phyloP scores from a whole-genome alignment of 352 stramenopile genomes.

The Pseudoperonospora humuli region DNA sequence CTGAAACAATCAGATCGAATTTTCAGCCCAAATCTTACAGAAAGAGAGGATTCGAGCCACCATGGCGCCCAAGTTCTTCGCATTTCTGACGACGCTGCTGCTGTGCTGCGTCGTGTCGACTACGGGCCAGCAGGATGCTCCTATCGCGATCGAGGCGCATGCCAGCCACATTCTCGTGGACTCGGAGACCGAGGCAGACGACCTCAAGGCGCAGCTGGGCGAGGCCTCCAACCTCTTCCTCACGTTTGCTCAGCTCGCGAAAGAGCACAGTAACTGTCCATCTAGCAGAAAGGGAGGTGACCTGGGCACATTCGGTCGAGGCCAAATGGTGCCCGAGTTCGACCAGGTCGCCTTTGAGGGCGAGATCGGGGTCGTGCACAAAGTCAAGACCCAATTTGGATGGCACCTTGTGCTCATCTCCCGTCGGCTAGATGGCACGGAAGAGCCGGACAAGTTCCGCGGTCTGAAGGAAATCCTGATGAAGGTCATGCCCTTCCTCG shows the following conservation, averaged over 20 bases:
- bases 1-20: too few relatives aligned
- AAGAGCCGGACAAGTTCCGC: slow-evolving; percentile 30
- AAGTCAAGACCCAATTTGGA: slow-evolving; percentile 78
- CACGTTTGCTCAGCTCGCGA: slow-evolving; percentile 59
- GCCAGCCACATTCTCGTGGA: slow-evolving; percentile 81
- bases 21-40: too few relatives aligned
- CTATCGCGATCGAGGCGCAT: slow-evolving; percentile 35
- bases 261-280: slow-evolving; percentile 64
- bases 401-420: slow-evolving; percentile 61
- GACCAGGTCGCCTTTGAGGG: slow-evolving; percentile 71
- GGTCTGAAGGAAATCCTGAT: slow-evolving; percentile 26
- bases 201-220: slow-evolving; percentile 42
- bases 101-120: slow-evolving; percentile 10
- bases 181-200: slow-evolving; percentile 55
- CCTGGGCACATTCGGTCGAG: slow-evolving; percentile 56
- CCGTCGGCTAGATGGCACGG: slow-evolving; percentile 36
- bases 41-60: too few relatives aligned
- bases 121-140: slow-evolving; percentile 4
- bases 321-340: slow-evolving; percentile 71
- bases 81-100: slow-evolving; percentile 19
- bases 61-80: slow-evolving; percentile 20
- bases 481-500: slow-evolving; percentile 46
- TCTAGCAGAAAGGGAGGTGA: slow-evolving; percentile 53
- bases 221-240: slow-evolving; percentile 42
- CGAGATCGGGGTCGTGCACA: slow-evolving; percentile 31